Percentiles rank a stretch among this genome's conserved stretches.
These are phyloP conservation scores for Naumovozyma castellii DNA, from an alignment of 805 yeast genomes.

Conservation along the genomic window DNA sequence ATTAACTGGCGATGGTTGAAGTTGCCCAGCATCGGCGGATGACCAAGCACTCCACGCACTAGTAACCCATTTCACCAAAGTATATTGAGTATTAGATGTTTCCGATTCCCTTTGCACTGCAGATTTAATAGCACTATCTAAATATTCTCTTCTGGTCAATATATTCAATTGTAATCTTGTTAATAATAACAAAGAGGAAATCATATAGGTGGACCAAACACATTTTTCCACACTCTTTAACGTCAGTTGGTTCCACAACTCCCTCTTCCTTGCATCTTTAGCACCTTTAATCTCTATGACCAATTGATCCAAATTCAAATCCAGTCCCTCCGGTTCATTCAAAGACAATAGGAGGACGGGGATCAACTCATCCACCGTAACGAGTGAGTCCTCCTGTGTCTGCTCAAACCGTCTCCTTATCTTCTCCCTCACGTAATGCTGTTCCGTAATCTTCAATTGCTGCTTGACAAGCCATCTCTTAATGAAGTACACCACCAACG, in stretches of 20 bases:
- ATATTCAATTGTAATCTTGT: conserved; percentile 82
- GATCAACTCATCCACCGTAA: conserved; percentile 71
- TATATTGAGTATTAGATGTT: conserved; percentile 8
- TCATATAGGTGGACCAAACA: conserved; percentile 58
- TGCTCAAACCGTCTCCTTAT: conserved; percentile 78
- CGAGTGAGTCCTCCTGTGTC: conserved; percentile 82
- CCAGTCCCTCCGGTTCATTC: conserved; percentile 15
- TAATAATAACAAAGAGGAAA: conserved; percentile 61
- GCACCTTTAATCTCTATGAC: conserved; percentile 19
- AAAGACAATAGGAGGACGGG: conserved; percentile 53
- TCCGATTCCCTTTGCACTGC: conserved; percentile 39
- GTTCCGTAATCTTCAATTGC: conserved; percentile 45
- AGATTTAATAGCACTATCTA: conserved; percentile 64
- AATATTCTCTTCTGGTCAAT: conserved; percentile 75
- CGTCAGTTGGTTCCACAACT: conserved; percentile 80
- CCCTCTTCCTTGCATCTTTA: conserved; percentile 38
- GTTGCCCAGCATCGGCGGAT: conserved; percentile 10
- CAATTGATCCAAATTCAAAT: conserved; percentile 21
- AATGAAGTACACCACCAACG: conserved; percentile 17
- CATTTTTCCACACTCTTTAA: conserved; percentile 63
- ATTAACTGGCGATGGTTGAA: too few species aligned
- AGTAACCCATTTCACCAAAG: conserved; percentile 3
- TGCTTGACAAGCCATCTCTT: conserved; percentile 27
- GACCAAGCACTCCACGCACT: conserved; percentile 1
- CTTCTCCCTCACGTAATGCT: conserved; percentile 53